phyloP scores from a whole-genome alignment of 768 basidiomycete species.

The Pulveroboletus sp. region DNA sequence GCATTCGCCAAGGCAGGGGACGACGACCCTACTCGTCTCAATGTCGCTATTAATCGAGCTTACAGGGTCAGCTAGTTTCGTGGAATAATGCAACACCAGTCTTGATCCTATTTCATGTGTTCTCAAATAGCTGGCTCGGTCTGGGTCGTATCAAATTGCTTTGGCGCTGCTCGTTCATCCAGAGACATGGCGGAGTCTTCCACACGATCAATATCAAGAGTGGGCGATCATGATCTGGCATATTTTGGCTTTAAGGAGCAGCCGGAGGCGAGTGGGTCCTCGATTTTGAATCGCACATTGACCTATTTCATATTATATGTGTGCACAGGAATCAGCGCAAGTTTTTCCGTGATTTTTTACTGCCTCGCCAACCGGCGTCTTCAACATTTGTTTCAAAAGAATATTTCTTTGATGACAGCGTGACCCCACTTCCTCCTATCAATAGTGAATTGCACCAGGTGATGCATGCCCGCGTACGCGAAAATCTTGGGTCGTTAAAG shows the following conservation, averaged over 20 bases:
- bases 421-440: constrained; percentile 33
- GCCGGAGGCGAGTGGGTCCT: constrained; percentile 52
- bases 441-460: constrained; percentile 41
- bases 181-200: constrained; percentile 63
- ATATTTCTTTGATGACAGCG: constrained; percentile 46
- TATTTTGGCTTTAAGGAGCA: constrained; percentile 60
- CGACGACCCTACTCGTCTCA: constrained; percentile 58
- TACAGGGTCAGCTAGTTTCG: constrained; percentile 46
- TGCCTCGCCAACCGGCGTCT: constrained; percentile 50
- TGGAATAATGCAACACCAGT: not conserved
- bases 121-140: constrained; percentile 53
- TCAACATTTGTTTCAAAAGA: constrained; percentile 51
- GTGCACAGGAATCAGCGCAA: constrained; percentile 52
- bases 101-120: constrained; percentile 7
- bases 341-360: constrained; percentile 60
- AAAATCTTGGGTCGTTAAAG: constrained; percentile 10
- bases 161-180: constrained; percentile 62
- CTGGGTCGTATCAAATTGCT: constrained; percentile 61
- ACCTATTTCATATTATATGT: constrained; percentile 9
- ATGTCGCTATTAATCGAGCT: constrained; percentile 59
- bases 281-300: not conserved
- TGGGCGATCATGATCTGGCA: constrained; percentile 83
- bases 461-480: constrained; percentile 38
- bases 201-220: constrained; percentile 55
- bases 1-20: constrained; percentile 57